Evolutionary conservation across 768 basidiomycete species (phyloP), one percentile per base, ranked within the genome.

Genomic region (Panaeolus cyanescens): DNA sequence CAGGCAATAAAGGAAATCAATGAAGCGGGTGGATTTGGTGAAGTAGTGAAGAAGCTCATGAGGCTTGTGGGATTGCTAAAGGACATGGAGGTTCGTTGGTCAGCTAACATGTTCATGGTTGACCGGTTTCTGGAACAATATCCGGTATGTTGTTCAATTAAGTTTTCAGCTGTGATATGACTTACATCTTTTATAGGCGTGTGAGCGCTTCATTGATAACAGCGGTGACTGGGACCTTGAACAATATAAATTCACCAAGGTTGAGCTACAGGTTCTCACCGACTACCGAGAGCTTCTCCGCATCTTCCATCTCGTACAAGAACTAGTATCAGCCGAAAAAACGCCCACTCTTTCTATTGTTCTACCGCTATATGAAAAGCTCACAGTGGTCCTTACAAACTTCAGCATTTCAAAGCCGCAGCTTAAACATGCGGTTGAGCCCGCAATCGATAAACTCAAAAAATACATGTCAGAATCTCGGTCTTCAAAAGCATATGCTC

Each of bases 41-140:
- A 39, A 19, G 37, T 36, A n/a, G 13, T 25, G 8, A 19, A n/a
- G 5, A 20, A 37, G 20, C 59, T 28, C 5, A 12, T 70, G 1
- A 56, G 45, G 2, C 40, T 54, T 2, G 61, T 70, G 2, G 50
- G 61, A 13, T 59, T 74, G 4, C 42, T 76, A 8, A 57, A 61
- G 13, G 73, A 75, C 54, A 66, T 74, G 3, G 71, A 74, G 15
- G 65, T 65, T 4, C 62, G 71, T 2, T 74, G 71, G 74, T 76
- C 74, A 6, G 73, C 73, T 19, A 74, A 65, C 2, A 72, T 66
- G 32, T 53, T 71, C 0, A 75, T 75, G 72, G 71, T 72, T 59
- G 70, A 71, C 32, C 63, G 69, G 3, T 55, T 68, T 15, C 54
- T 74, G 0, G 58, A 65, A 19, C 59, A 69, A 7, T 67, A 67